A percentile compares a stretch with the other conserved stretches of the same genome.
These are phyloP conservation scores for Mortierella sp. DNA, from an alignment of 371 early-diverging fungal genomes.

Conservation along the genomic window DNA sequence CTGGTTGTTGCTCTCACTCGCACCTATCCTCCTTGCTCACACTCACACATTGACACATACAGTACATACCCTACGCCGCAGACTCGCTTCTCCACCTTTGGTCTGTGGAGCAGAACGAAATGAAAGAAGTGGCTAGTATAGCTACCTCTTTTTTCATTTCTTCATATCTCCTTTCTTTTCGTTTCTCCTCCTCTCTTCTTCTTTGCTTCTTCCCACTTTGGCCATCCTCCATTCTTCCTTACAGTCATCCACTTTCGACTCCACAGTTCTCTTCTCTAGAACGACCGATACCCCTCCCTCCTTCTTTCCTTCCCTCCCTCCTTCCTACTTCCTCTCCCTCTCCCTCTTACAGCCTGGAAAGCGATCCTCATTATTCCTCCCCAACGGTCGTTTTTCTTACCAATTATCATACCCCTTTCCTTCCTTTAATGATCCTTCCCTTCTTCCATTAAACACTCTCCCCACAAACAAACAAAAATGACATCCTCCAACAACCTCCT, in stretches of 20 bases:
- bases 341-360: background rate
- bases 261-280: background rate
- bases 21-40: background rate
- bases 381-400: background rate
- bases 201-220: background rate
- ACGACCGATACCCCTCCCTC: background rate
- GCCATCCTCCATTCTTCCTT: background rate
- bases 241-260: background rate
- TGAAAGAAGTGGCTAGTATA: too few relatives aligned
- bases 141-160: background rate
- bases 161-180: background rate
- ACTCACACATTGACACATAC: too few relatives aligned
- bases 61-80: background rate
- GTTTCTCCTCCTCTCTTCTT: background rate
- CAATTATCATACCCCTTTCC: background rate
- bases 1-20: background rate
- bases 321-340: background rate
- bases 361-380: background rate
- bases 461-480: slow-evolving; percentile 19
- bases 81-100: background rate
- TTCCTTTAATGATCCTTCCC: slow-evolving; percentile 27
- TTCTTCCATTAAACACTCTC: background rate
- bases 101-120: background rate
- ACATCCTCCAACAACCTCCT: slow-evolving; percentile 33
- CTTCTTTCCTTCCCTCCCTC: background rate